Evolutionary conservation across 805 yeast genomes (phyloP), one percentile per base, ranked within the genome.

Genomic region (Naumovozyma dairenensis): DNA sequence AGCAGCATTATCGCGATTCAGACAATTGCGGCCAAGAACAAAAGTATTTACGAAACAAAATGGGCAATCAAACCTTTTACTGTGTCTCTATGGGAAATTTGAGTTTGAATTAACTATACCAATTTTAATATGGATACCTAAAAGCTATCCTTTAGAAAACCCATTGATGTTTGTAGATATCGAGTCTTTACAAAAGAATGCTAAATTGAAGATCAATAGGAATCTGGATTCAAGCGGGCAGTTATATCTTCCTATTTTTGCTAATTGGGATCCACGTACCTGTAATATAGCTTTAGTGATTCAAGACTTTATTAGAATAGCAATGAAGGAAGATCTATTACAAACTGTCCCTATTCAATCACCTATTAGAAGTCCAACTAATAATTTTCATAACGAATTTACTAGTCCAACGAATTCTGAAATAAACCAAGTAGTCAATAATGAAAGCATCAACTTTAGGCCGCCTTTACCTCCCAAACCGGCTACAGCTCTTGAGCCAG

Each of bases 71-170:
- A 64, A 68, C 15, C 63, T 85, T 14, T 60, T 85, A 31, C 60
- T 86, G 8, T 75, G 77, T 39, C 40, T 87, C 2, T 68, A 68
- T 44, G 95, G 95, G 0, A 58, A 67, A 0, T 43, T 78, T 10
- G 52, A 53, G 1, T 36, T 46, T 0, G 45, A 47, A 8, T 4
- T 16, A 7, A 6, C 26, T 17, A 57, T 72, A 13, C 87, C 86
- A 0, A 47, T 85, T 9, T 75, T 74, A 34, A 54, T 86, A 4
- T 85, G 94, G 94, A 48, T 87, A 4, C 94, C 94, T 0, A 66
- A 67, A 18, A 62, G 65, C 16, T 86, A 81, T 44, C 95, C 96
- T 0, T 44, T 48, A n/a, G 63, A 59, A 3, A 67, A 78, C 1
- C 96, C 96, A 0, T 45, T 74, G n/a, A 68, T 74, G 1, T 80